Evolutionary conservation across 139 green algal genomes (phyloP), one percentile per base, ranked within the genome.

Genomic region (Ettlia oleoabundans): DNA sequence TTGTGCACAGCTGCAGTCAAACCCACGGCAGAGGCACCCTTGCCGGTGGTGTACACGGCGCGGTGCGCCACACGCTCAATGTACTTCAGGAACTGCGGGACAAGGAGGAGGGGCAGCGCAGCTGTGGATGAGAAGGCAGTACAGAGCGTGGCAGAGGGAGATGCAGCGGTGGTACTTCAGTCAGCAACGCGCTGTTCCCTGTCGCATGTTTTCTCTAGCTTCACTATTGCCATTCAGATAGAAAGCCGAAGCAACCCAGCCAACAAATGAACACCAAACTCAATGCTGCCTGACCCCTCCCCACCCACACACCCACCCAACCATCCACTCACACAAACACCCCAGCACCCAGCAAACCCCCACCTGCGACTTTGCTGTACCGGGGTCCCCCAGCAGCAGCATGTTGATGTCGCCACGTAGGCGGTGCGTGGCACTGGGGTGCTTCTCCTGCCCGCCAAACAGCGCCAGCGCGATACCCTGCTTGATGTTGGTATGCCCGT

Each of bases 321-420:
- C n/a, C n/a, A n/a, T n/a, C n/a, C n/a, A n/a, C n/a, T n/a, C n/a
- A n/a, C n/a, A n/a, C n/a, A n/a, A n/a, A n/a, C n/a, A n/a, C n/a
- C n/a, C n/a, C n/a, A n/a, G n/a, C 47, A 10, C 13, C 47, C 47
- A 58, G 13, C 47, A 58, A 15, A 24, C 3, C 13, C 47, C 6
- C 47, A 80, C 73, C 73, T 80, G 78, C 35, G 78, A 83, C 66
- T 83, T 83, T 43, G 78, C 78, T 1, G 78, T 83, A 93, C 97
- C 85, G 0, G 97, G 97, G 89, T 99, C 97, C 0, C 97, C 97
- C 69, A 99, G 91, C 80, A 99, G 89, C 77, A 99, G 93, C 85
- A 99, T 90, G 88, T 99, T 99, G 93, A 99, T 99, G 92, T 99
- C 97, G 13, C 96, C 96, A 21, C 96, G 80, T 70, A 98, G 88